Evolutionary conservation across 1,284 basidiomycete species (phyloP).

Genomic region (Chiua sp.): DNA sequence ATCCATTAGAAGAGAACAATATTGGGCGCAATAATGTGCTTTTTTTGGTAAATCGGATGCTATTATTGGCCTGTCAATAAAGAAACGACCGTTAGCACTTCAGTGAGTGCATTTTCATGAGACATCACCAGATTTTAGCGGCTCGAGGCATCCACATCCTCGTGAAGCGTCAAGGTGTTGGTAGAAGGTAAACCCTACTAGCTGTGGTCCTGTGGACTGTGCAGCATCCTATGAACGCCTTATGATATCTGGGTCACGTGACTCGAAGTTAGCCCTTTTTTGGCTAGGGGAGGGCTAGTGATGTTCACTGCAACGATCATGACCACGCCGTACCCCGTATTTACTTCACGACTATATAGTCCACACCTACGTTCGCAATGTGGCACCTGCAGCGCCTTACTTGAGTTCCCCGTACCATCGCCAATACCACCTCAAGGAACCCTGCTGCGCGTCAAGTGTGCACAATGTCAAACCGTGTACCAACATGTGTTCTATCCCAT

Average conservation of each 20-base stretch:
- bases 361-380: slow-evolving; percentile 73
- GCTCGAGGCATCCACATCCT: too few relatives aligned
- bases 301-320: slow-evolving; percentile 32
- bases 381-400: slow-evolving; percentile 58
- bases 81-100: neutral
- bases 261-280: slow-evolving; percentile 14
- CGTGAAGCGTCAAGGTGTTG: too few relatives aligned
- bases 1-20: neutral
- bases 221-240: too few relatives aligned
- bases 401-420: slow-evolving; percentile 79
- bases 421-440: slow-evolving; percentile 69
- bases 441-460: slow-evolving; percentile 74
- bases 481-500: slow-evolving; percentile 68
- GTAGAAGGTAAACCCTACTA: too few relatives aligned
- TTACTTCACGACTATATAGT: slow-evolving; percentile 64
- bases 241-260: too few relatives aligned
- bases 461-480: slow-evolving; percentile 61
- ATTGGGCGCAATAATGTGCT: too few relatives aligned
- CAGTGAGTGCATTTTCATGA: neutral
- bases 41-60: neutral
- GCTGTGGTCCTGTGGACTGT: too few relatives aligned
- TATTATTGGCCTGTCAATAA: neutral
- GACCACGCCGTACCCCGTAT: slow-evolving; percentile 37
- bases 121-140: too few relatives aligned
- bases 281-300: neutral